phyloP scores from a whole-genome alignment of 768 basidiomycete genomes.

The Podaxis sp. region DNA sequence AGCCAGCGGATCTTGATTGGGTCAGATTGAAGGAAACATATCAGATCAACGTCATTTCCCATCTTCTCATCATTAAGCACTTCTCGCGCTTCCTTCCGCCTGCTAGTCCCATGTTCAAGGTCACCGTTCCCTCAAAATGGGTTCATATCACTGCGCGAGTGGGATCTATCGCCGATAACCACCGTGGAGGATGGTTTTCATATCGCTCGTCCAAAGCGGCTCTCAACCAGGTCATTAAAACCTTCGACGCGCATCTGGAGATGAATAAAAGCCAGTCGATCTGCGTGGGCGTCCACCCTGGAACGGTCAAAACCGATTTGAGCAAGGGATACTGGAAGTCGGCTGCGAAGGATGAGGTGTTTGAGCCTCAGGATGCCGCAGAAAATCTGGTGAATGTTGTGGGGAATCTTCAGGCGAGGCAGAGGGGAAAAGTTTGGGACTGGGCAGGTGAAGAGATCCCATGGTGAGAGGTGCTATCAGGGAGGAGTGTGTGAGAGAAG shows the following conservation, averaged over 20 bases:
- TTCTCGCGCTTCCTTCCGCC: conserved; percentile 57
- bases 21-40: conserved; percentile 42
- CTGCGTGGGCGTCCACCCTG: conserved; percentile 56
- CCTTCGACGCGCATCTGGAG: conserved; percentile 54
- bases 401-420: conserved; percentile 31
- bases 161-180: conserved; percentile 58
- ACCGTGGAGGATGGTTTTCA: conserved; percentile 59
- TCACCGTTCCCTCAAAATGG: conserved; percentile 46
- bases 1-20: conserved; percentile 45
- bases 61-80: conserved; percentile 60
- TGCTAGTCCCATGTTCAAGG: conserved; percentile 16
- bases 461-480: conserved; percentile 24
- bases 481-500: not conserved
- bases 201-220: conserved; percentile 63
- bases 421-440: conserved; percentile 56
- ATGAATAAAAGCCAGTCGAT: conserved; percentile 46
- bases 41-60: conserved; percentile 57
- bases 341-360: conserved; percentile 33
- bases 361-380: conserved; percentile 52
- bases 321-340: conserved; percentile 53
- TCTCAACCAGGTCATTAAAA: conserved; percentile 61
- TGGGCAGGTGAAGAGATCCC: conserved; percentile 52
- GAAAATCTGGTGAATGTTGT: conserved; percentile 45
- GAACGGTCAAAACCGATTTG: conserved; percentile 58
- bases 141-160: conserved; percentile 59